Conservation (phyloP, 164 flowering plant species). For the Umbilicus rupestris region DNA sequence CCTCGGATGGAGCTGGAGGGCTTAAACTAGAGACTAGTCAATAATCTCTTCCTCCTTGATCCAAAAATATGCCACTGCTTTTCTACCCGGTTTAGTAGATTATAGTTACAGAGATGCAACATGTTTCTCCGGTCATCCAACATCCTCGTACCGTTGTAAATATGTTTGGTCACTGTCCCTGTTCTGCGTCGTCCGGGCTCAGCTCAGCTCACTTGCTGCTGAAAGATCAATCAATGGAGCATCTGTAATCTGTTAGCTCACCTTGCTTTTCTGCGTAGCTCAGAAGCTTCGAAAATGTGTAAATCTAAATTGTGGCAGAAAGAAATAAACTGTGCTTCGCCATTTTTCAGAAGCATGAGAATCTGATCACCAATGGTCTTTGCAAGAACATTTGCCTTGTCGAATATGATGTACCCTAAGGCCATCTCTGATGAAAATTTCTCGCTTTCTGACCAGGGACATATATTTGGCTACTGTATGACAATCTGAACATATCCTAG, state of each 20-base stretch:
- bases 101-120: not conserved
- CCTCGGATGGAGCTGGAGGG: too few relatives aligned
- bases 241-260: not conserved
- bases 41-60: too few relatives aligned
- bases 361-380: slow-evolving; percentile 33
- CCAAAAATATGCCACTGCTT: too few relatives aligned
- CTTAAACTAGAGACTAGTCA: too few relatives aligned
- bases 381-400: slow-evolving; percentile 58
- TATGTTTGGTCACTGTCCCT: not conserved
- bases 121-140: not conserved
- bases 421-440: slow-evolving; percentile 50
- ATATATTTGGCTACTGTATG: slow-evolving; percentile 52
- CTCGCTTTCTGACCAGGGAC: slow-evolving; percentile 27
- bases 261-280: too few relatives aligned
- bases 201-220: not conserved
- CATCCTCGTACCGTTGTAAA: not conserved
- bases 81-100: too few relatives aligned
- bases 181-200: not conserved
- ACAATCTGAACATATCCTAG: slow-evolving; percentile 52
- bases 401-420: slow-evolving; percentile 49
- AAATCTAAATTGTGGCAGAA: too few relatives aligned
- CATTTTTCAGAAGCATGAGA: not conserved
- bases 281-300: too few relatives aligned
- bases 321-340: not conserved
- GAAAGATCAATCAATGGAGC: not conserved